Evolutionary conservation across 768 basidiomycete species (phyloP).

Genomic region (Boletus vinaceobasis): DNA sequence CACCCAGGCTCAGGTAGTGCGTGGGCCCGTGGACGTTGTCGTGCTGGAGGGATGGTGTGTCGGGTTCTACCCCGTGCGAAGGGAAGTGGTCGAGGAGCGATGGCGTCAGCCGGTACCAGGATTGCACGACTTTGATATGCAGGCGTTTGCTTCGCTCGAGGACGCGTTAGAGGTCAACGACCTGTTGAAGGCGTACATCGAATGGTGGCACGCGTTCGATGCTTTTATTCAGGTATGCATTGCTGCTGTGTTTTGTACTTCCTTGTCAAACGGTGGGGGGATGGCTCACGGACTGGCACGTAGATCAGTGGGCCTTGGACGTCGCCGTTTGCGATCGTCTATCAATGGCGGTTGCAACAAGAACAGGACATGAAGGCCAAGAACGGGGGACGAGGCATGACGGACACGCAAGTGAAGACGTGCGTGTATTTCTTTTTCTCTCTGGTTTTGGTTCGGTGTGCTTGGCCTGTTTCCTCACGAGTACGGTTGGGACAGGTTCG

Average conservation of each 20-base stretch:
- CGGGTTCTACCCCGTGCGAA: constrained; percentile 70
- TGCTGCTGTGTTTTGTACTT: neutral
- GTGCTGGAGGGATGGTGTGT: constrained; percentile 96
- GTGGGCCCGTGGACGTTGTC: constrained; percentile 68
- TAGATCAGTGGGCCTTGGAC: constrained; percentile 39
- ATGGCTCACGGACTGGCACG: neutral
- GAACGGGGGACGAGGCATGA: constrained; percentile 89
- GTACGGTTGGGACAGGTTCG: constrained; percentile 50
- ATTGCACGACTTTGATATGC: constrained; percentile 33
- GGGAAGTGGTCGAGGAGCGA: constrained; percentile 46
- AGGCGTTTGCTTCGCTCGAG: constrained; percentile 39
- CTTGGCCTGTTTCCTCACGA: neutral
- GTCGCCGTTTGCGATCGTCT: constrained; percentile 54
- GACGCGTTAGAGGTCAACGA: constrained; percentile 66
- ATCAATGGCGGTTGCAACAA: constrained; percentile 86
- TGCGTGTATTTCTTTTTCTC: constrained; percentile 16
- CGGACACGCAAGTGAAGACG: constrained; percentile 70
- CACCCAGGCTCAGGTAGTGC: constrained; percentile 39
- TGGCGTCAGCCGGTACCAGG: constrained; percentile 40
- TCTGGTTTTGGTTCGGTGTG: neutral
- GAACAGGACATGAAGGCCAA: constrained; percentile 83
- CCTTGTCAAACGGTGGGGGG: neutral
- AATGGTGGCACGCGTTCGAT: constrained; percentile 70
- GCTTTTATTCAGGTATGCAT: constrained; percentile 62
- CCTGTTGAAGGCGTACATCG: constrained; percentile 53